These are phyloP conservation scores for Ustilago sp. DNA, from an alignment of 1,284 basidiomycete species.

Conservation along the genomic window DNA sequence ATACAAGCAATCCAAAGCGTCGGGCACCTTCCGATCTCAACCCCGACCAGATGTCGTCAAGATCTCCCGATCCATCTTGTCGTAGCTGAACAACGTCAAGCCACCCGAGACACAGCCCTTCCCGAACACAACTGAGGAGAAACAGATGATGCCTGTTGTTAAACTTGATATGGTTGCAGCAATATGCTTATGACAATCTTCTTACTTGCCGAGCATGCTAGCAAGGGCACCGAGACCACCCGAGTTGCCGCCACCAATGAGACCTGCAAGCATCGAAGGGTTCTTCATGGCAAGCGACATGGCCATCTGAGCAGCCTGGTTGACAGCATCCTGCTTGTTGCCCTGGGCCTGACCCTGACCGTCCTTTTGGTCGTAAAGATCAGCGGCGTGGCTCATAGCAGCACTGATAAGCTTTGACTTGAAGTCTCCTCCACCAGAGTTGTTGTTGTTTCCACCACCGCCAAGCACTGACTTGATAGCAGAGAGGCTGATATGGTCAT, in stretches of 20 bases:
- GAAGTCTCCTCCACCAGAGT: conserved; percentile 43
- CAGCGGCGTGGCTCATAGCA: conserved; percentile 51
- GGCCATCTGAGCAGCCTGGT: conserved; percentile 64
- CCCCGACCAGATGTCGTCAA: too few species aligned
- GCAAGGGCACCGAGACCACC: conserved; percentile 52
- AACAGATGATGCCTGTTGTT: neutral
- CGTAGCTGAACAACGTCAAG: too few species aligned
- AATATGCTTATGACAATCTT: neutral
- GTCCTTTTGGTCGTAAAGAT: conserved; percentile 60
- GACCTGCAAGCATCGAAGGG: conserved; percentile 47
- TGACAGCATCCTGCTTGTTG: conserved; percentile 69
- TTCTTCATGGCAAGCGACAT: conserved; percentile 67
- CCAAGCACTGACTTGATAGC: conserved; percentile 56
- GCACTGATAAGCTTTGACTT: conserved; percentile 50
- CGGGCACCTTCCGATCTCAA: neutral
- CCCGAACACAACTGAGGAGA: too few species aligned
- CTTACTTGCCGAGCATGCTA: conserved; percentile 43
- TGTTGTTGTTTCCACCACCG: conserved; percentile 29
- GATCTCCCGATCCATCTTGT: too few species aligned
- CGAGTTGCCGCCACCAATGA: conserved; percentile 55
- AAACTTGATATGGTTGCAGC: neutral
- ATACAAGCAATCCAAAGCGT: neutral
- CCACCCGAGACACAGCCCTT: too few species aligned
- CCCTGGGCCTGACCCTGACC: conserved; percentile 60
- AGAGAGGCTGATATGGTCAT: conserved; percentile 32